These are phyloP conservation scores for Alternaria triticimaculans DNA, from an alignment of 2,329 filamentous ascomycete species.

Conservation along the genomic window DNA sequence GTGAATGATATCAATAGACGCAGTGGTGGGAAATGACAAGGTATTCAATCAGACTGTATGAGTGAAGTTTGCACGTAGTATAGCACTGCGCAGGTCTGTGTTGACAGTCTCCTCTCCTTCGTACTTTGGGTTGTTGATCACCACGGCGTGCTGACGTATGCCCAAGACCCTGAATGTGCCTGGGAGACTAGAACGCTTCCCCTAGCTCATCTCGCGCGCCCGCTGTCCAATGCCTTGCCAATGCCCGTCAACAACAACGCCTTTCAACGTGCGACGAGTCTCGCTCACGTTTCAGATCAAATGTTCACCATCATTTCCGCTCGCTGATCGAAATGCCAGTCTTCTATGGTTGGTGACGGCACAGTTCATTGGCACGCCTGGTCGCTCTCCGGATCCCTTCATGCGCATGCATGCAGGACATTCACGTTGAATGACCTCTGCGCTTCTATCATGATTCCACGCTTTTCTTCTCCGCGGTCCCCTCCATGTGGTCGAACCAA, in stretches of 20 bases:
- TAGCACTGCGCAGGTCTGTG: neutral
- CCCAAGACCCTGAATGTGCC: constrained; percentile 7
- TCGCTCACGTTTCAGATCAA: neutral
- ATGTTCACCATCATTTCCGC: neutral
- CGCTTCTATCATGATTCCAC: neutral
- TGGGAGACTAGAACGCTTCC: neutral
- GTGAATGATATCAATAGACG: neutral
- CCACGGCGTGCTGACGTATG: constrained; percentile 18
- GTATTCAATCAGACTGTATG: neutral
- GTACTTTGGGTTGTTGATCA: constrained; percentile 7
- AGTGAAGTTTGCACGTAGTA: neutral
- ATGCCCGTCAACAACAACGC: neutral
- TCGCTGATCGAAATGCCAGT: neutral
- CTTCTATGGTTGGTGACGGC: neutral
- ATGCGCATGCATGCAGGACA: neutral
- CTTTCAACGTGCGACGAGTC: neutral
- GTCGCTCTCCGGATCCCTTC: neutral
- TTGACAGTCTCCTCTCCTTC: constrained; percentile 2
- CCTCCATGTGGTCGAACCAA: neutral
- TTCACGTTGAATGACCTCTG: neutral
- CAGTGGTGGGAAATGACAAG: neutral
- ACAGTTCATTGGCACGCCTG: neutral
- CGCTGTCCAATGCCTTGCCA: neutral
- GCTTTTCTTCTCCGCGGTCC: neutral
- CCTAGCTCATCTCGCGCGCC: neutral